A percentile compares a stretch with the other conserved stretches of the same genome.
phyloP scores from a whole-genome alignment of 1,284 basidiomycete species.

The Ustilago hordei region DNA sequence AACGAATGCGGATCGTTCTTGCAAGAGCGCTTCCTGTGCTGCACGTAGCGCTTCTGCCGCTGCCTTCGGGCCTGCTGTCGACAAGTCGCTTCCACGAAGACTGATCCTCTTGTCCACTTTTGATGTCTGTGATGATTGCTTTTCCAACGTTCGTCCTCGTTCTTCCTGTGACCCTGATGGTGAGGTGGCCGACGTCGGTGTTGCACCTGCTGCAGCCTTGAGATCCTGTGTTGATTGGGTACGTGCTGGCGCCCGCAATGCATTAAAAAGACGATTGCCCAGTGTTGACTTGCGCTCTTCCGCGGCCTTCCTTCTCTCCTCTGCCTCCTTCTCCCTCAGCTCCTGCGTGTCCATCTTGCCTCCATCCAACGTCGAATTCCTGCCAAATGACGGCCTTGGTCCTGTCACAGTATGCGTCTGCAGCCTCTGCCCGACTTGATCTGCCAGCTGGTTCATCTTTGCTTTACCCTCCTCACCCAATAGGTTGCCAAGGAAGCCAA shows the following conservation, averaged over 20 bases:
- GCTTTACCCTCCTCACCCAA: conserved; percentile 67
- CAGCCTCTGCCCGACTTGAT: conserved; percentile 63
- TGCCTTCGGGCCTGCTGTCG: conserved; percentile 52
- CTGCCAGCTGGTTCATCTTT: conserved; percentile 66
- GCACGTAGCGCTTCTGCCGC: conserved; percentile 58
- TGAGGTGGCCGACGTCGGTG: not conserved
- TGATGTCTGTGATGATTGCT: conserved; percentile 15
- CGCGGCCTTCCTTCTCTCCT: conserved; percentile 31
- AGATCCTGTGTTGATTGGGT: conserved; percentile 39
- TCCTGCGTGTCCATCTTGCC: conserved; percentile 55
- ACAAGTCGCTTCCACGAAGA: conserved; percentile 51
- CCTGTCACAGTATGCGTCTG: conserved; percentile 67
- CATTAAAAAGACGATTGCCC: conserved; percentile 54
- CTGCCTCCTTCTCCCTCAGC: conserved; percentile 53
- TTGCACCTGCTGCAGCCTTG: conserved; percentile 19
- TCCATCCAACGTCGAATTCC: conserved; percentile 48
- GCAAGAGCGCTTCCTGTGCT: conserved; percentile 56
- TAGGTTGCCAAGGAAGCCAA: conserved; percentile 66
- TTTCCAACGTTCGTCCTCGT: conserved; percentile 34
- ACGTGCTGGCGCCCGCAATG: conserved; percentile 32
- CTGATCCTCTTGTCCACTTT: conserved; percentile 44
- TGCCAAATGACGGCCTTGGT: conserved; percentile 64
- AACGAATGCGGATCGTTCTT: conserved; percentile 59
- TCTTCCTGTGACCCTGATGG: conserved; percentile 13
- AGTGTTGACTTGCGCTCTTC: conserved; percentile 43